Conservation (phyloP, 805 yeast species). For the Kuraishia ogatae region DNA sequence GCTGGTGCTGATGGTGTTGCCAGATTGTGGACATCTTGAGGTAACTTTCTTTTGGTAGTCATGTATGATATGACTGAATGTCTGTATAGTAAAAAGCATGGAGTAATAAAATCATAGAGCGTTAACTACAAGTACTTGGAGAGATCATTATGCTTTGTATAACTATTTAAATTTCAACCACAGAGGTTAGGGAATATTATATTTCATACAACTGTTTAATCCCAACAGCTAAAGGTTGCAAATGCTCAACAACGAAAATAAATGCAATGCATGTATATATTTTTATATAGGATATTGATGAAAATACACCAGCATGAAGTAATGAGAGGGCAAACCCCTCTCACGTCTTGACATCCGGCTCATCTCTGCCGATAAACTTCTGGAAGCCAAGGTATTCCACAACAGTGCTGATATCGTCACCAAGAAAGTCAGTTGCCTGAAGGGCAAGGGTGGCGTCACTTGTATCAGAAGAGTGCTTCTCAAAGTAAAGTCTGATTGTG, state of each 20-base stretch:
- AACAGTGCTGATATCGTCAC: conserved; percentile 51
- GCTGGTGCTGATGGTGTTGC: conserved; percentile 97
- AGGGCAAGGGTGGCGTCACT: conserved; percentile 31
- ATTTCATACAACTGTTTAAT: too few species aligned
- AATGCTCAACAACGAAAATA: background rate
- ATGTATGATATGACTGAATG: background rate
- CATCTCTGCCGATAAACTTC: conserved; percentile 67
- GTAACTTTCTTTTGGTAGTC: background rate
- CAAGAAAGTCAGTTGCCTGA: conserved; percentile 62
- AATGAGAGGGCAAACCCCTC: background rate
- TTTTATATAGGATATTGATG: too few species aligned
- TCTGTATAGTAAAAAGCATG: background rate
- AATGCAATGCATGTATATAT: background rate
- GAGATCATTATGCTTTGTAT: too few species aligned
- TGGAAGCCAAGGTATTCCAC: conserved; percentile 63
- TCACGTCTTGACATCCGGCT: conserved; percentile 84
- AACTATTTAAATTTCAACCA: too few species aligned
- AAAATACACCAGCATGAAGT: background rate
- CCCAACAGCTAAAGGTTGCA: too few species aligned
- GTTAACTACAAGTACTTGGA: background rate
- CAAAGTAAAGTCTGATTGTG: conserved; percentile 86
- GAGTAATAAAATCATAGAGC: background rate
- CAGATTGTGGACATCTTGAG: conserved; percentile 85
- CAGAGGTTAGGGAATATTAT: too few species aligned
- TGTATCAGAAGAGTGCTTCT: conserved; percentile 63